Evolutionary conservation across 129 eudicot genomes (phyloP), one percentile per base, ranked within the genome.

Genomic region (Lactuca sativa): DNA sequence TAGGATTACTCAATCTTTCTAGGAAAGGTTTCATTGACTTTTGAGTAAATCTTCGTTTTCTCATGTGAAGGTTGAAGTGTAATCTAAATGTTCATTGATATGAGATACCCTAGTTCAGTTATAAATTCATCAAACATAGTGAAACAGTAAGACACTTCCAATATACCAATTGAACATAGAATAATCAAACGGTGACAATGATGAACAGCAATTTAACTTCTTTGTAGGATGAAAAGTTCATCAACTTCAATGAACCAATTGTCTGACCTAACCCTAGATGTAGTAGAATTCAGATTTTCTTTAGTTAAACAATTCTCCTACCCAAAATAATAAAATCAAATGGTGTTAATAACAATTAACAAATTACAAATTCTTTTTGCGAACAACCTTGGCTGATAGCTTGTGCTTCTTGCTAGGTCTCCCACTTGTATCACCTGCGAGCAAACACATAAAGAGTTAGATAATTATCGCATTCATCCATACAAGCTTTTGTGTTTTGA

Each of bases 371-470:
- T 32, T 57, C 62, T 37, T 41, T 49, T 8, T 10, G 62, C 32
- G 32, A 40, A 52, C 31, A 73, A 89, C 96, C 96, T 90, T 90
- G 76, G 84, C 18, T 74, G 85, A 83, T 12, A 78, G 77, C 64
- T 91, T 88, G 75, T 70, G 74, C 77, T 85, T 87, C 80, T 90
- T 90, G 82, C 83, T 75, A 61, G 95, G 92, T 41, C 90, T 84
- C 47, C 87, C 80, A 72, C 82, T 73, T 82, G 83, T 82, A n/a
- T 90, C 97, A 68, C 95, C 97, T 90, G 82, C 74, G 68, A 73
- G 38, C 44, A 17, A 43, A 25, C 30, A 61, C 15, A 70, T 10
- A 38, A 32, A 32, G 36, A 64, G 71, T 63, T 25, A 56, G 12
- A 54, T 48, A 48, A 17, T 48, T 11, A 15, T 48, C 59, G n/a